phyloP scores from a whole-genome alignment of 2,329 filamentous ascomycete species.

The Colletotrichum somersetense region DNA sequence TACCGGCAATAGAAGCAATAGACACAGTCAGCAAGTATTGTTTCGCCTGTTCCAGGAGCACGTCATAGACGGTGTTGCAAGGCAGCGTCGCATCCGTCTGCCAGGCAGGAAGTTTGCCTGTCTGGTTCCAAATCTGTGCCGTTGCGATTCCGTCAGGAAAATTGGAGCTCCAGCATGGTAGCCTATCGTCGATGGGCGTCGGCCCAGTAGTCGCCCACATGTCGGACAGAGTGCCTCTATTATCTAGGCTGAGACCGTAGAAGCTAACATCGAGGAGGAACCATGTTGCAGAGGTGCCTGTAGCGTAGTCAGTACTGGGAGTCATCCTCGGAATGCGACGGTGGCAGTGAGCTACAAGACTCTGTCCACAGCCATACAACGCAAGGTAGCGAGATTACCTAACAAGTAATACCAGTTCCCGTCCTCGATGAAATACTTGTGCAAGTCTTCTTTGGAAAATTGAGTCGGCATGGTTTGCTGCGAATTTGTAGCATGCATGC shows the following conservation, averaged over 20 bases:
- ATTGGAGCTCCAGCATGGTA: conserved; percentile 63
- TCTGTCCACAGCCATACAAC: neutral
- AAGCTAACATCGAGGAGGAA: conserved; percentile 69
- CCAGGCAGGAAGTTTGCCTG: conserved; percentile 59
- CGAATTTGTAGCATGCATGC: conserved; percentile 50
- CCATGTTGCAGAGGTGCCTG: conserved; percentile 63
- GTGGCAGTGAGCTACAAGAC: no score
- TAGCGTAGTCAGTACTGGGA: conserved; percentile 30
- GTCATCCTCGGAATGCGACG: neutral
- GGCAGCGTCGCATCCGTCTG: conserved; percentile 62
- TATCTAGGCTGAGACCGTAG: conserved; percentile 65
- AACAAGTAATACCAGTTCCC: conserved; percentile 61
- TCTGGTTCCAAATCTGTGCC: conserved; percentile 56
- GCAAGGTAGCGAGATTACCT: conserved; percentile 44
- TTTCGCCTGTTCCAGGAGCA: conserved; percentile 64
- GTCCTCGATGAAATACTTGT: conserved; percentile 63
- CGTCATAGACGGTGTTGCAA: conserved; percentile 65
- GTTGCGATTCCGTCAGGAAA: conserved; percentile 58
- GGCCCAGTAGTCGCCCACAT: conserved; percentile 56
- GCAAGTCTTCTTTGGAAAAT: conserved; percentile 62
- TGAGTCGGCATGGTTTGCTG: conserved; percentile 59
- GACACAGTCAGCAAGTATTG: conserved; percentile 67
- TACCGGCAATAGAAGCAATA: conserved; percentile 63
- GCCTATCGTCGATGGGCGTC: conserved; percentile 51
- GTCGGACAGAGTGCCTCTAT: conserved; percentile 56